Base-by-base conservation (phyloP, 164 flowering plant species). In the Taxillus chinensis region DNA sequence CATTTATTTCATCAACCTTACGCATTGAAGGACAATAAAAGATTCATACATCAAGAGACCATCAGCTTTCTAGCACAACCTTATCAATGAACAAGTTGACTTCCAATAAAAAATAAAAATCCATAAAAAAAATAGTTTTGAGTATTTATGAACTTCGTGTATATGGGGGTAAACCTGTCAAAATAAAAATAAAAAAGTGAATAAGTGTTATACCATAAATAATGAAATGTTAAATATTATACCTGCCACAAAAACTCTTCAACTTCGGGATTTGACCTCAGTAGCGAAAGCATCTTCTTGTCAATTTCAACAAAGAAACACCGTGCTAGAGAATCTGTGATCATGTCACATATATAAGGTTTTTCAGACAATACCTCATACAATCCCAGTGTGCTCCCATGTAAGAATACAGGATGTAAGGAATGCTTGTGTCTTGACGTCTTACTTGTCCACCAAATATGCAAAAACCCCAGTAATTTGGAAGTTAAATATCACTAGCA, bases 181-280 rank as follows among this genome's bases (percentile, higher is more conserved):
- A 27, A 27, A 27, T 27, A 27, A 27, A 27, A 27, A 27, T 27
- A 27, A 27, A 27, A 0, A 27, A 27, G 2, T 27, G 39, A 2
- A 41, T 41, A 15, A 6, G 41, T 14, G 9, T 13, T 55, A 52
- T 17, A 40, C 16, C 41, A 64, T 52, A 27, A 43, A 17, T 16
- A 62, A 17, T 58, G 52, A 56, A 63, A 55, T 57, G 46, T n/a
- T 12, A 46, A 13, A 11, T 27, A 67, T 50, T 64, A 38, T 82
- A 90, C 98, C 96, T 85, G 86, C 98, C 98, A 92, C 64, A 92
- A 72, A 80, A 92, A 85, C 63, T 83, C 84, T 73, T 86, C 98
- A 4, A 86, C 76, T 55, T 77, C 74, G 68, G 86, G 81, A 71
- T 92, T 84, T 66, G 84, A 80, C 63, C 79, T 60, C 41, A 88